Evolutionary conservation across 139 green algal genomes (phyloP), one percentile per base, ranked within the genome.

Genomic region (Chlorella sorokiniana): DNA sequence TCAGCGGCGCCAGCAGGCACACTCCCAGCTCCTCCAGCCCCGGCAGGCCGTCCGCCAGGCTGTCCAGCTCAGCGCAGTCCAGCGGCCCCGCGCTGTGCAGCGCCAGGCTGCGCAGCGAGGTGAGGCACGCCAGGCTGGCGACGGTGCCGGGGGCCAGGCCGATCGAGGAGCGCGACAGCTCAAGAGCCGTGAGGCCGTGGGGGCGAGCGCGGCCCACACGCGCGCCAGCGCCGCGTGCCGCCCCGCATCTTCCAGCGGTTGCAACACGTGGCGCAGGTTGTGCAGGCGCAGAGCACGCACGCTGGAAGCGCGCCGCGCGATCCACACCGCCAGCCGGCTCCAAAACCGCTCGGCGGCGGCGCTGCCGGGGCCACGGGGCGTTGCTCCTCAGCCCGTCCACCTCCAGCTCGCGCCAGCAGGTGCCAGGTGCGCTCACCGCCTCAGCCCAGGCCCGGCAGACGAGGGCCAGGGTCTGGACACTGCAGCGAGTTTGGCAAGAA

Each of bases 241-340:
- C 7, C 14, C 45, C 2, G 3, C 31, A 6, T 44, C 45, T 0
- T 65, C 70, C 45, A 78, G 70, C 45, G 22, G 9, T 9, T 51
- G 48, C 48, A 78, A 48, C 48, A 78, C 45, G 71, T 78, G 71
- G 1, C 71, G 45, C 33, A 67, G 48, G 71, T 78, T 78, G 20
- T 37, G 33, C 29, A 78, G 48, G 48, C 52, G 52, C 23, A 78
- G 71, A n/a, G 7, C 33, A 33, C 71, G 71, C 33, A 78, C 35
- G 48, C 71, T 48, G 71, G 33, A 45, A 20, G 71, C 51, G 33
- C 71, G 71, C 1, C 71, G 71, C 20, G 29, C 20, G 1, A 33
- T 14, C 71, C 71, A 78, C 6, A 48, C 71, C 7, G 71, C 71
- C 31, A 78, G 48, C 33, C 20, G 11, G 10, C 35, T 35, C 71